Percentiles rank a stretch among this genome's conserved stretches.
Evolutionary conservation across 306 rosid species (phyloP).

Genomic region (Vachellia pachyceras): DNA sequence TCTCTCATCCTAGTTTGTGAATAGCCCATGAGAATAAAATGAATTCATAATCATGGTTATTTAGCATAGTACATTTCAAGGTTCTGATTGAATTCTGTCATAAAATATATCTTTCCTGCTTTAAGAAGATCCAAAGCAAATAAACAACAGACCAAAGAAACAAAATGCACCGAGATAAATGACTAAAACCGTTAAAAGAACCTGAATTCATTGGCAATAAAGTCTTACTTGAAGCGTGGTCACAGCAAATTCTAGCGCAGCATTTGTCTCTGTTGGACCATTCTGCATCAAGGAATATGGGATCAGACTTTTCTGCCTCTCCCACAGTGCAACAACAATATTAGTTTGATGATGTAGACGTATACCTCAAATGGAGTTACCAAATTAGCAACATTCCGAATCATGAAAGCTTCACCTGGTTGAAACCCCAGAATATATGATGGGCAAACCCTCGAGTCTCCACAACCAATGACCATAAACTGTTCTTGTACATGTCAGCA

Average conservation of each 20-base stretch:
- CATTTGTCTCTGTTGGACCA: slow-evolving; percentile 93
- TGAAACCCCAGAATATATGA: slow-evolving; percentile 83
- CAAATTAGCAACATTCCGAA: slow-evolving; percentile 92
- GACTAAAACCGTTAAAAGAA: not conserved
- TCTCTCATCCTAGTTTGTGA: not conserved
- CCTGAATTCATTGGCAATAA: not conserved
- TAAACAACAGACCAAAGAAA: not conserved
- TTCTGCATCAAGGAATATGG: slow-evolving; percentile 50
- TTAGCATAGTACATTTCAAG: not conserved
- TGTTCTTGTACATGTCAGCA: slow-evolving; percentile 65
- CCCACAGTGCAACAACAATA: slow-evolving; percentile 9
- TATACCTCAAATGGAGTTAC: slow-evolving; percentile 86
- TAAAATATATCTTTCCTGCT: not conserved
- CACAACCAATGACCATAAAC: slow-evolving; percentile 97
- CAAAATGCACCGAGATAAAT: not conserved
- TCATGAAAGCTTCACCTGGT: slow-evolving; percentile 91
- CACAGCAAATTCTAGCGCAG: slow-evolving; percentile 90
- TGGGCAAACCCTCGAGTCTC: slow-evolving; percentile 98
- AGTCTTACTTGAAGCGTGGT: slow-evolving; percentile 72
- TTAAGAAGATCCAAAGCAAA: not conserved
- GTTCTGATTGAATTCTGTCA: not conserved
- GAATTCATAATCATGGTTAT: not conserved
- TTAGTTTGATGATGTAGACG: not conserved
- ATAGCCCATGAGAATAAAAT: not conserved
- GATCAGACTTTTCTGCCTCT: slow-evolving; percentile 14